Evolutionary conservation across 2,329 filamentous ascomycete genomes (phyloP), one percentile per base, ranked within the genome.

Genomic region (Calonectria pteridis): DNA sequence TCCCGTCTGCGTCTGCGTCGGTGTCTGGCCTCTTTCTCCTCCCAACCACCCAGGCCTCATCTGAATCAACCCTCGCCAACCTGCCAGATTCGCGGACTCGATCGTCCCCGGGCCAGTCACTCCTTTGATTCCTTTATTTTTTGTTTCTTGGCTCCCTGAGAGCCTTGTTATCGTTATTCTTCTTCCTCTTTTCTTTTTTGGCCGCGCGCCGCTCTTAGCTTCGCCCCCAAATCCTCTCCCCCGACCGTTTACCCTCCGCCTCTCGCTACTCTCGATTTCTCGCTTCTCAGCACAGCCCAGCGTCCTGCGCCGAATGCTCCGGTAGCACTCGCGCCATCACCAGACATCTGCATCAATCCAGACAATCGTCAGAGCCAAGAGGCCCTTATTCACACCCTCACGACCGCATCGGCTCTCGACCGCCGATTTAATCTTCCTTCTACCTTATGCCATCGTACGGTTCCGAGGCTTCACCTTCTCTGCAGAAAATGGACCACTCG

Each of bases 401-500:
- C 65, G 35, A 67, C 26, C 11, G 50, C 16, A 46, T 67, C 49
- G 49, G 65, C 65, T 20, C 50, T 37, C 70, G 67, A 71, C 59
- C 37, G 53, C 29, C 55, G 55, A 77, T 50, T 31, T 31, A 74
- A 58, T 55, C 46, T 11, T 29, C 33, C 31, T 43, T n/a, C 14
- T 85, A 87, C 86, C 86, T 87, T 90, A 95, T 95, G 93, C 93
- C 92, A 88, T 88, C 90, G 77, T 94, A 94, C 93, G 92, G 91
- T 84, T 94, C 93, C 78, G 86, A 93, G 75, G 88, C 90, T 83
- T 94, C 93, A 81, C 93, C 94, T 81, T 95, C 94, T 79, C 87
- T 95, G 82, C 89, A 88, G 86, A 95, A 95, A 92, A 95, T 95
- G 94, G 94, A 95, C 88, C 89, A 91, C 84, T 90, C 90, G 78